phyloP scores from a whole-genome alignment of 768 basidiomycete species.

The Crepidotus variabilis region DNA sequence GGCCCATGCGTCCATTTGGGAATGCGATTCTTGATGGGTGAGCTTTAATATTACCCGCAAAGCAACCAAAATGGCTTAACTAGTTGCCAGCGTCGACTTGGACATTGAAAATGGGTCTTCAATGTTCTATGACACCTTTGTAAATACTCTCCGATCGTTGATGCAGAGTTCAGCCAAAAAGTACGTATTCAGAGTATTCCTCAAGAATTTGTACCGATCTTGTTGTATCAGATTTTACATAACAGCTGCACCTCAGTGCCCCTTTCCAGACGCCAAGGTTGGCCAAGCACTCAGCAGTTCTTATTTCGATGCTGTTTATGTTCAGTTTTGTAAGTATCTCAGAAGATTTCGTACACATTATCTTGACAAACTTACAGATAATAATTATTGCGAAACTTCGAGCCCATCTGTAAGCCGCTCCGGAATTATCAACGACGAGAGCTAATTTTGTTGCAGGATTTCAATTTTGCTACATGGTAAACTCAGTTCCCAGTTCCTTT shows the following conservation, averaged over 20 bases:
- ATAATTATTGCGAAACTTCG: slow-evolving; percentile 54
- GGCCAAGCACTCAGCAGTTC: slow-evolving; percentile 57
- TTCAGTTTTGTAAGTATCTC: slow-evolving; percentile 54
- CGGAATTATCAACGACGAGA: too few relatives aligned
- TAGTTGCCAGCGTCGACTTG: slow-evolving; percentile 48
- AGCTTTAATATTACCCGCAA: slow-evolving; percentile 1
- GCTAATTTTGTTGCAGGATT: slow-evolving; percentile 29
- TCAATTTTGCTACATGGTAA: slow-evolving; percentile 45
- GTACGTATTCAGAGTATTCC: slow-evolving; percentile 22
- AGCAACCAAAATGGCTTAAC: background rate
- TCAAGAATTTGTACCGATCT: background rate
- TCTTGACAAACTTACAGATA: slow-evolving; percentile 27
- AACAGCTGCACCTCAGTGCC: slow-evolving; percentile 61
- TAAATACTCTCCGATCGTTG: slow-evolving; percentile 47
- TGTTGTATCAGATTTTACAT: slow-evolving; percentile 50
- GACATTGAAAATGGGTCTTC: slow-evolving; percentile 65
- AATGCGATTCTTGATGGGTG: slow-evolving; percentile 68
- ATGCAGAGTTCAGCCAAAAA: slow-evolving; percentile 45
- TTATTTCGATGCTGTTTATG: slow-evolving; percentile 67
- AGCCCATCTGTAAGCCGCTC: slow-evolving; percentile 26
- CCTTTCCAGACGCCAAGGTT: slow-evolving; percentile 64
- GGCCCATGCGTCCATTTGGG: slow-evolving; percentile 60
- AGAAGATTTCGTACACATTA: background rate
- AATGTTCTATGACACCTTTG: slow-evolving; percentile 48
- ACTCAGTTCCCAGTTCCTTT: slow-evolving; percentile 14